Evolutionary conservation across 2,329 filamentous ascomycete species (phyloP), one percentile per base, ranked within the genome.

Genomic region (Exophiala alcalophila): DNA sequence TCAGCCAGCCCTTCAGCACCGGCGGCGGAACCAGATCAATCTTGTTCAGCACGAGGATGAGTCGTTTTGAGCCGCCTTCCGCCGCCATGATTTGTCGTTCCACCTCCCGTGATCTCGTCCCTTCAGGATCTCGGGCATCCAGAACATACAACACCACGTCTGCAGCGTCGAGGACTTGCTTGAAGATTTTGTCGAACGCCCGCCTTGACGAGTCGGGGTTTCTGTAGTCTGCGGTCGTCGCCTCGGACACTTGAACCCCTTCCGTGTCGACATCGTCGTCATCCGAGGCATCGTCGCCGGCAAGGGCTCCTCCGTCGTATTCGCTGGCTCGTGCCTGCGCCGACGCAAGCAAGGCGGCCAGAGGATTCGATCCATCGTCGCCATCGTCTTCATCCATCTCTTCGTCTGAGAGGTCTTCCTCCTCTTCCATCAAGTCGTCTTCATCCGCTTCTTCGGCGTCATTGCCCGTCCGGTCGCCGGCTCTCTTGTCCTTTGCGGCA

Each of bases 151-250:
- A 84, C 31, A 98, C 81, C 19, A 96, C 89, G 62, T 96, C 90
- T 35, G 90, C 86, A 50, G 86, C 79, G 50, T 94, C 86, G 23
- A 94, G 81, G 11, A 96, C 89, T 61, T 87, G 79, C 73, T 95
- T 95, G 76, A 95, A 96, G 57, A 94, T 81, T 73, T 94, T 95
- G 76, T 95, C 89, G 66, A 91, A 95, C 40, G 88, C 86, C 66
- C 83, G 87, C 59, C 89, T 80, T 38, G 90, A 95, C 32, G 74
- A 77, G 50, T 84, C 81, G 58, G 58, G 56, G 64, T 66, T 47
- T 55, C 48, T 43, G 45, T 56, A 46, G 33, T 57, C 47, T 24
- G 40, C 19, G 15, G 53, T 20, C 24, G 53, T 18, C 8, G 42
- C 47, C 24, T 46, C 44, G 8, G 52, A 52, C 5, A 55, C 15